Base-by-base conservation (phyloP, 179 eudicot genomes). In the Silene noctiflora region DNA sequence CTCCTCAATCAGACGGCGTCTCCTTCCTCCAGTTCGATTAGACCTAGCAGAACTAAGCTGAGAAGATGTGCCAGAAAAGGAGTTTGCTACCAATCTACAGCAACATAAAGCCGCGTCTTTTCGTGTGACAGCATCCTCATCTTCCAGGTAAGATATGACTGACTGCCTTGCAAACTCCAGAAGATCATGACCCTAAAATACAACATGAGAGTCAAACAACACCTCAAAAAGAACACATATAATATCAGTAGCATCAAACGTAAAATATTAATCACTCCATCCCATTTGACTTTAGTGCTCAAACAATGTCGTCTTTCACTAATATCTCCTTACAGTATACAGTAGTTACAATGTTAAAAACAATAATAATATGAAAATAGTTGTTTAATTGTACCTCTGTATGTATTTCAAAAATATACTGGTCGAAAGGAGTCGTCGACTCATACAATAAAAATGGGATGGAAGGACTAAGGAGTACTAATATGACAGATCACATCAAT, bases 81-180 rank as follows among this genome's bases (percentile, higher is more conserved):
- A 89, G 84, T 86, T 91, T 65, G 91, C 90, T 63, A 94, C 85
- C 84, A 93, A 73, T 82, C 87, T 89, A 81, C 96, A 94, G 86
- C 96, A 94, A 83, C 97, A 92, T 35, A 94, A 83, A 20, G 97
- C 98, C 81, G 98, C 98, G 83, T 91, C 96, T 81, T 94, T 93
- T 72, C 97, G 79, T 64, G 97, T 94, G 22, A 84, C 83, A 68
- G 92, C 93, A 83, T 92, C 97, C 72, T 91, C 96, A 79, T 93
- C 96, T 84, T 93, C 98, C 77, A 94, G 84, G 83, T 92, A 94
- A 62, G 88, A 75, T 22, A 87, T 86, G 72, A 92, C 97, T 20
- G 93, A 89, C 62, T 88, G 91, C 85, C 92, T 87, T 48, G 93
- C 93, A 84, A 92, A 87, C 82, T 92, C 96, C 42, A 94, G 91